Evolutionary conservation across 1,284 basidiomycete species (phyloP), one percentile per base, ranked within the genome.

Genomic region (Sporisorium iseilematis-ciliati): DNA sequence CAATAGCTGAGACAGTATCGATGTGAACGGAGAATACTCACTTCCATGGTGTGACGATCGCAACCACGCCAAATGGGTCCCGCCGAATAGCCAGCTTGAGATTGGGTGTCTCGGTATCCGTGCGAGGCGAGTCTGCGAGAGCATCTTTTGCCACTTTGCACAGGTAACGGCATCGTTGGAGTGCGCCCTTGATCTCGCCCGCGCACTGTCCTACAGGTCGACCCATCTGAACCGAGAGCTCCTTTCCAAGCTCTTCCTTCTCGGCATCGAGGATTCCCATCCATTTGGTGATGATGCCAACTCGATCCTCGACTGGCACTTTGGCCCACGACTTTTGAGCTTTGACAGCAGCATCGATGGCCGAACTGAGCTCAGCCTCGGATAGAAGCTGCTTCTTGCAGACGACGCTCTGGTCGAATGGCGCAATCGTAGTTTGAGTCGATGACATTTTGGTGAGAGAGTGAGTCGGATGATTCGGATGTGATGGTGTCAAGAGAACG

Each of bases 11-110:
- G 6, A 7, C 1, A 11, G 18, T 16, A 1, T 21, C 26, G 18
- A 12, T 5, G 5, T 10, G 18, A 11, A 23, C 4, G 8, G 31
- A 7, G 10, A 10, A 3, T 14, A 51, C 49, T 51, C 33, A 51
- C 49, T 94, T 93, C 95, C 95, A 95, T 3, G 94, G 93, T 0
- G 92, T 90, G 70, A 95, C 91, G 54, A 94, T 89, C 31, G 94
- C 89, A 1, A 97, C 90, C n/a, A 97, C 91, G 18, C 95, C 95
- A 0, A 96, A 86, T 0, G 95, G 93, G 29, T 89, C 89, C 56
- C 93, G 91, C 78, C 91, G 90, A 85, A 97, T 95, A 82, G 89
- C 92, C 50, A 94, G 89, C 79, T 88, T 90, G 87, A 94, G 92
- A 3, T 92, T 92, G 42, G 92, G 92, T 59, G 91, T 90, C 84